Percentiles rank a stretch among this genome's conserved stretches.
Conservation (phyloP, 805 yeast genomes). For the Schwanniomyces occidentalis region DNA sequence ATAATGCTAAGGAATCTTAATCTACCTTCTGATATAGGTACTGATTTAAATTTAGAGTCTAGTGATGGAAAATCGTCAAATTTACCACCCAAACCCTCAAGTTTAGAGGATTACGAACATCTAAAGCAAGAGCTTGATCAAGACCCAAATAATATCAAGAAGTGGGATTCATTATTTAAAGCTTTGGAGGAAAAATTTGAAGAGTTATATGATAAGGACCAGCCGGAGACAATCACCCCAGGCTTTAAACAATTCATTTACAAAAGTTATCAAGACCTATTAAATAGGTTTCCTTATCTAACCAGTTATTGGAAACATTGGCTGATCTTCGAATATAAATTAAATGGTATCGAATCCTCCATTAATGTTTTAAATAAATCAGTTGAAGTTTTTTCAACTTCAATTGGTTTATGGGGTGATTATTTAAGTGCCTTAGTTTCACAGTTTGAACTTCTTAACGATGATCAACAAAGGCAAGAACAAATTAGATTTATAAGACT, state of each 20-base stretch:
- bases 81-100: background rate
- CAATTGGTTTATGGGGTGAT: conserved; percentile 70
- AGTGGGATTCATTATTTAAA: conserved; percentile 42
- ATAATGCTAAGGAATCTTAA: background rate
- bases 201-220: conserved; percentile 9
- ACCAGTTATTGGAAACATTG: conserved; percentile 66
- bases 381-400: conserved; percentile 52
- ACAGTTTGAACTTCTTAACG: conserved; percentile 13
- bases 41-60: background rate
- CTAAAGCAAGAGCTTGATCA: conserved; percentile 7
- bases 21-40: background rate
- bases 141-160: conserved; percentile 30
- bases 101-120: background rate
- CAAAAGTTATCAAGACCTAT: conserved; percentile 28
- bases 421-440: conserved; percentile 55
- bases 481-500: conserved; percentile 30
- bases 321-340: conserved; percentile 53
- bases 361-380: conserved; percentile 45
- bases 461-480: conserved; percentile 23
- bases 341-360: conserved; percentile 55
- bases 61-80: background rate
- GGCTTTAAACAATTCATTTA: conserved; percentile 19
- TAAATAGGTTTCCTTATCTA: conserved; percentile 58
- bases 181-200: conserved; percentile 23
- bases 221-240: conserved; percentile 9